phyloP scores from a whole-genome alignment of 495 filamentous ascomycete genomes.

The Aspergillus leporis region DNA sequence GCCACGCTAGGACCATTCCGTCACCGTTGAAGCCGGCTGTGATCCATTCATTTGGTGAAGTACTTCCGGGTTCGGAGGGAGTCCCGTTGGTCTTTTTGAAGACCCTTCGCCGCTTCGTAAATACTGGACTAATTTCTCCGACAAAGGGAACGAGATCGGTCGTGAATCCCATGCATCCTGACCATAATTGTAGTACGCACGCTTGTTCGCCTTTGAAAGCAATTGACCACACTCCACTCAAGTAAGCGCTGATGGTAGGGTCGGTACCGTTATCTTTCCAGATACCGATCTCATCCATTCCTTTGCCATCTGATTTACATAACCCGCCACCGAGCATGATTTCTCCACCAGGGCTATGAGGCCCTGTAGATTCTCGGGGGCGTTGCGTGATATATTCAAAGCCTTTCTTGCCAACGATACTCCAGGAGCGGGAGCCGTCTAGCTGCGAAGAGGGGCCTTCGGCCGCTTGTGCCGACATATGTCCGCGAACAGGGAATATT shows the following conservation, averaged over 20 bases:
- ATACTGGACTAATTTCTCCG: conserved; percentile 33
- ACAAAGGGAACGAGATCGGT: conserved; percentile 49
- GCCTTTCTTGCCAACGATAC: conserved; percentile 31
- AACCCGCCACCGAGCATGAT: conserved; percentile 40
- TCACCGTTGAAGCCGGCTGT: conserved; percentile 47
- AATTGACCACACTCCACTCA: conserved; percentile 10
- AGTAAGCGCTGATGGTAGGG: conserved; percentile 12
- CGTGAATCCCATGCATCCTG: conserved; percentile 46
- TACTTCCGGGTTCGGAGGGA: not conserved
- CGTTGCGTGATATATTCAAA: conserved; percentile 40
- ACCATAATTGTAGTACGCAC: conserved; percentile 33
- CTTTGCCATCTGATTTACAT: conserved; percentile 25
- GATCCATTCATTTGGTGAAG: conserved; percentile 40
- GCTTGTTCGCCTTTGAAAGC: conserved; percentile 7
- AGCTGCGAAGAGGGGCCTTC: conserved; percentile 11
- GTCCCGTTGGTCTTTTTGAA: conserved; percentile 9
- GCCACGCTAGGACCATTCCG: conserved; percentile 40
- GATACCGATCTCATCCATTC: conserved; percentile 31
- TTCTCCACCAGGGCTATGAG: conserved; percentile 24
- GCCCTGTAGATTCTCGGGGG: conserved; percentile 14
- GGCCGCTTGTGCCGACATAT: conserved; percentile 46
- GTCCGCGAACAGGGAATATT: conserved; percentile 46
- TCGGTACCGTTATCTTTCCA: conserved; percentile 31
- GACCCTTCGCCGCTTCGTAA: conserved; percentile 23
- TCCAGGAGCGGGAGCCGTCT: conserved; percentile 31